Base-by-base conservation (phyloP, 176 grass and related monocot genomes). In the Oryza coarctata region DNA sequence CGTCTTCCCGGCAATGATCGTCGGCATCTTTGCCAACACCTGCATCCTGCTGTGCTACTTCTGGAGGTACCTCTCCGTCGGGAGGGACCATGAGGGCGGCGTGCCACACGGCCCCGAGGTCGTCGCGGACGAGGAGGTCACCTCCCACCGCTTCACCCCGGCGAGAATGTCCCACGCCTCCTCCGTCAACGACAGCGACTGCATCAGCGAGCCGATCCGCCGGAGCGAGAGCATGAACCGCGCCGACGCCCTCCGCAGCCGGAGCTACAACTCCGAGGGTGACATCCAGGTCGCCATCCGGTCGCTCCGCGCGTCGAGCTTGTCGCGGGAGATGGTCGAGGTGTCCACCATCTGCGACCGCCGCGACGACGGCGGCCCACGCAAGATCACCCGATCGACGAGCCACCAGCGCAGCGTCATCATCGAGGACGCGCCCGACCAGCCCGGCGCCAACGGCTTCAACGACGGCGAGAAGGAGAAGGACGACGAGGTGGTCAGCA, bases 61-160 rank as follows among this genome's bases (percentile, higher is more conserved):
- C 80, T 99, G 93, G 93, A 95, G 40, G 79, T 47, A 87, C 27
- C 83, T 99, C 3, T 87, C 96, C n/a, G 60, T 63, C 2, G 80
- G 74, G 10, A 95, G 90, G 23, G 86, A 90, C 44, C 72, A 76
- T 32, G 89, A 87, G 70, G 79, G 20, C 9, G 89, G 68, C 31
- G 61, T 18, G 26, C 38, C 2, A 5, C 6, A 33, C 3, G 88
- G 63, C 3, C 78, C 77, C 0, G 93, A 95, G 23, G 70, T 89
- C 20, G 71, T 90, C 12, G 89, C 85, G 18, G 93, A 91, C 40
- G 86, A 91, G 10, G 96, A 99, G 68, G 82, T 92, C 58, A 85
- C 84, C 76, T 95, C 93, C 20, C 96, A 99, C 85, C 80, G 93
- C 9, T 99, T 99, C 79, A 95, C 93, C 30, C 96, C 96, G 0